Percentiles rank a stretch among this genome's conserved stretches.
These are phyloP conservation scores for Phaffia tasmanica DNA, from an alignment of 768 basidiomycete genomes.

Conservation along the genomic window DNA sequence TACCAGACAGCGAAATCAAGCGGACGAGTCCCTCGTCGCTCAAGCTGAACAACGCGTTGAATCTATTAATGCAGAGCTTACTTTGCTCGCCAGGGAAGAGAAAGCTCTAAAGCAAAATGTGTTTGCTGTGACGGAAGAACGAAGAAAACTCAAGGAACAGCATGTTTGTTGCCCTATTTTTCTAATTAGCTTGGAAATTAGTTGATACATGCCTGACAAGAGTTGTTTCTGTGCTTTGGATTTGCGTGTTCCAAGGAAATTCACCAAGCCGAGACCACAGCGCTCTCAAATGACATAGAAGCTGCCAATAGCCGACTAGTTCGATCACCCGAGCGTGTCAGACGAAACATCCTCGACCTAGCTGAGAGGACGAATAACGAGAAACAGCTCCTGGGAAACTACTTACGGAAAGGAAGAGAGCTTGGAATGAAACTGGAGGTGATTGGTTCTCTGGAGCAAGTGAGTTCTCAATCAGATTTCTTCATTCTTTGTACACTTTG, in stretches of 20 bases:
- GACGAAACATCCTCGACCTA: slow-evolving; percentile 70
- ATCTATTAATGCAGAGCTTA: slow-evolving; percentile 36
- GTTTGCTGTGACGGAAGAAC: neutral
- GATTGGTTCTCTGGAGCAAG: slow-evolving; percentile 65
- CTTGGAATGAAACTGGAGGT: slow-evolving; percentile 62
- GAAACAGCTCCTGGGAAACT: slow-evolving; percentile 52
- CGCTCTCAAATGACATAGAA: slow-evolving; percentile 44
- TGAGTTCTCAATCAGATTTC: slow-evolving; percentile 29
- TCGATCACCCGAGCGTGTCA: slow-evolving; percentile 81
- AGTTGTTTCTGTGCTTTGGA: neutral
- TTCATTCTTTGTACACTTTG: neutral
- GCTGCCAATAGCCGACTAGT: slow-evolving; percentile 67
- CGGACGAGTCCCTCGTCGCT: slow-evolving; percentile 16
- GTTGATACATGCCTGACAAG: neutral
- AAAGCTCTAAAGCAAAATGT: slow-evolving; percentile 42
- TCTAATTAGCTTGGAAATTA: neutral
- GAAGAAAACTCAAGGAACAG: slow-evolving; percentile 39
- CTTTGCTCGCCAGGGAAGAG: slow-evolving; percentile 62
- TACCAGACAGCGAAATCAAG: slow-evolving; percentile 10
- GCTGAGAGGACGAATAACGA: slow-evolving; percentile 55
- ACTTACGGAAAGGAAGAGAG: slow-evolving; percentile 66
- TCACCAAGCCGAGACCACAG: slow-evolving; percentile 48
- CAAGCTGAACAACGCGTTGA: slow-evolving; percentile 11
- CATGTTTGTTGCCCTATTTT: slow-evolving; percentile 44
- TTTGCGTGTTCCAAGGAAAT: slow-evolving; percentile 1